Conservation (phyloP, 208 protist genomes). For the Leishmania tarentolae region DNA sequence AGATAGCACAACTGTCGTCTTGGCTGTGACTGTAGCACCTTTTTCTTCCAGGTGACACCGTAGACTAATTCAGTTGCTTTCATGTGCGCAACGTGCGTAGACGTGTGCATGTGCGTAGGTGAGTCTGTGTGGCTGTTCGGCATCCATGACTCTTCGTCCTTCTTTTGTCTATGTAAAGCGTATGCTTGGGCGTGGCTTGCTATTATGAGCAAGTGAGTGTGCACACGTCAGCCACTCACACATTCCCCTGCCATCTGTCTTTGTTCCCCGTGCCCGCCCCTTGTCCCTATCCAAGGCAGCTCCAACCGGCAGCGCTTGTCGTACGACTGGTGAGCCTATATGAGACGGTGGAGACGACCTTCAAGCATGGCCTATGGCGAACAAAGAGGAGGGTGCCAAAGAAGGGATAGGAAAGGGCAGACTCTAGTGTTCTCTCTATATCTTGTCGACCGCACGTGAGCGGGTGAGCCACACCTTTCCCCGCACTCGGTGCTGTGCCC, state of each 20-base stretch:
- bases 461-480: too few species aligned
- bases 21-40: neutral
- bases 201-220: neutral
- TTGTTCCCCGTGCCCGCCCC: too few species aligned
- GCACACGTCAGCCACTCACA: neutral
- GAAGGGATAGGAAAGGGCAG: slow-evolving; percentile 6
- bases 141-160: neutral
- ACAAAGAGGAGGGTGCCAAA: neutral
- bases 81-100: neutral
- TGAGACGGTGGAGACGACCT: neutral
- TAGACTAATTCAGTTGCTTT: neutral
- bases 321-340: neutral
- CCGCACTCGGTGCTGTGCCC: neutral
- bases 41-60: neutral
- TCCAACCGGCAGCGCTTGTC: neutral
- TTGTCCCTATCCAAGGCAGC: neutral
- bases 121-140: slow-evolving; percentile 2
- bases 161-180: slow-evolving; percentile 1
- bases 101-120: neutral
- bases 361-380: neutral
- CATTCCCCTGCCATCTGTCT: neutral
- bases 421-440: slow-evolving; percentile 15
- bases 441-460: neutral
- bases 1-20: too few species aligned
- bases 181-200: neutral